Conservation (phyloP, 1,284 basidiomycete species). For the Trametes versicolor region DNA sequence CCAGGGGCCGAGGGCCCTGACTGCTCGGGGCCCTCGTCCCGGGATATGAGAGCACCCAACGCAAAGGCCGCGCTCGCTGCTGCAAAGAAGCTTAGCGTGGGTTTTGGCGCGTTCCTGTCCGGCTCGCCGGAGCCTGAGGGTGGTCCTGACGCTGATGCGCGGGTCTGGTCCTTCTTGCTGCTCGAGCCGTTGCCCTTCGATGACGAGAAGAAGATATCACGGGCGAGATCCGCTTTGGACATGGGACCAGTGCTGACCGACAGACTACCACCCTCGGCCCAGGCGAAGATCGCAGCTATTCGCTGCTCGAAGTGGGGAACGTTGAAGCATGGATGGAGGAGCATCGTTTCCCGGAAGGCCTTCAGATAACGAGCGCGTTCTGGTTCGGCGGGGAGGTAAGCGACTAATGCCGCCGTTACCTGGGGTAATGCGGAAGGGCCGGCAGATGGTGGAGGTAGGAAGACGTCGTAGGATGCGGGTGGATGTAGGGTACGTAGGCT, state of each 20-base stretch:
- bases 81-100: conserved; percentile 68
- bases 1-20: conserved; percentile 23
- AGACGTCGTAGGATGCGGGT: conserved; percentile 34
- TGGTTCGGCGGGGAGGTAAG: conserved; percentile 51
- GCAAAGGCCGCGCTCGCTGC: conserved; percentile 63
- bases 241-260: conserved; percentile 16
- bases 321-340: conserved; percentile 61
- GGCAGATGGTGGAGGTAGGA: conserved; percentile 35
- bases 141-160: conserved; percentile 9
- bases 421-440: conserved; percentile 42
- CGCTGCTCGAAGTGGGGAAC: conserved; percentile 58
- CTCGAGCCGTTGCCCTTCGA: conserved; percentile 19
- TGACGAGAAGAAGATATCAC: conserved; percentile 47
- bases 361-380: conserved; percentile 50
- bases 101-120: conserved; percentile 41
- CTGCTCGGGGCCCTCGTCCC: conserved; percentile 35
- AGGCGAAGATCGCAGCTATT: conserved; percentile 56
- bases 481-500: conserved; percentile 25
- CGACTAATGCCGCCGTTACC: conserved; percentile 51
- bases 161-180: conserved; percentile 24
- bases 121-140: conserved; percentile 24
- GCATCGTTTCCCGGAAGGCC: conserved; percentile 55
- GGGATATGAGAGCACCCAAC: conserved; percentile 57
- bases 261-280: conserved; percentile 41
- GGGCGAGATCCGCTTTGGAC: conserved; percentile 45